Evolutionary conservation across 768 basidiomycete species (phyloP).

Genomic region (Punctularia strigosozonata): DNA sequence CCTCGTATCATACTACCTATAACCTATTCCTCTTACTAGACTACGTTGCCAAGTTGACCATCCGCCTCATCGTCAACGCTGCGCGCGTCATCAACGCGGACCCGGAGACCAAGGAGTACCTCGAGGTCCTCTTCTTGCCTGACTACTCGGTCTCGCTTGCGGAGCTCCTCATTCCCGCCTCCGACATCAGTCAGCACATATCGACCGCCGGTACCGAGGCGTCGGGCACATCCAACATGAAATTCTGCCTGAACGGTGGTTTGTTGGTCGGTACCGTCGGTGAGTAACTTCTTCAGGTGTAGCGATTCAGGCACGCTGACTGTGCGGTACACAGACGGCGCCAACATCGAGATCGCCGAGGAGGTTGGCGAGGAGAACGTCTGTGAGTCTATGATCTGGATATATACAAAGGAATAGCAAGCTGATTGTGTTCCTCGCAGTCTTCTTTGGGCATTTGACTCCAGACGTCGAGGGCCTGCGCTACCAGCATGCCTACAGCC

Average conservation of each 20-base stretch:
- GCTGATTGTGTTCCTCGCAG: conserved; percentile 24
- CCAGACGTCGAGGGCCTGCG: conserved; percentile 82
- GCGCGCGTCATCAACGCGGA: conserved; percentile 73
- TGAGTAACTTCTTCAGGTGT: conserved; percentile 13
- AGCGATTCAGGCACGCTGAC: neutral
- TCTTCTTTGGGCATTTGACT: conserved; percentile 87
- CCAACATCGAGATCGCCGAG: conserved; percentile 94
- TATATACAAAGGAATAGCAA: too few species aligned
- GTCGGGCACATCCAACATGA: conserved; percentile 75
- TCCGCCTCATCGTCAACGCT: conserved; percentile 89
- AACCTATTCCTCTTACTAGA: neutral
- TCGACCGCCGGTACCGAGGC: conserved; percentile 95
- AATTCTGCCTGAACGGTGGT: conserved; percentile 87
- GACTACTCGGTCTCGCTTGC: conserved; percentile 86
- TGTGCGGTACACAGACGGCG: conserved; percentile 53
- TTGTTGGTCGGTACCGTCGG: conserved; percentile 77
- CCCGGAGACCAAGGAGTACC: conserved; percentile 76
- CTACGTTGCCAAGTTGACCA: conserved; percentile 38
- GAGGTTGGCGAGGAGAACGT: conserved; percentile 91
- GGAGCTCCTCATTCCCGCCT: conserved; percentile 81
- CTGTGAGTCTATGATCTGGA: conserved; percentile 46
- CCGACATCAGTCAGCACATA: conserved; percentile 93
- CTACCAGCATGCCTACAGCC: conserved; percentile 77
- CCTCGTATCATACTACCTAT: neutral
- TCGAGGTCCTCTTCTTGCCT: conserved; percentile 89